A percentile compares a stretch with the other conserved stretches of the same genome.
phyloP scores from a whole-genome alignment of 768 basidiomycete species.

The Naganishia randhawae region DNA sequence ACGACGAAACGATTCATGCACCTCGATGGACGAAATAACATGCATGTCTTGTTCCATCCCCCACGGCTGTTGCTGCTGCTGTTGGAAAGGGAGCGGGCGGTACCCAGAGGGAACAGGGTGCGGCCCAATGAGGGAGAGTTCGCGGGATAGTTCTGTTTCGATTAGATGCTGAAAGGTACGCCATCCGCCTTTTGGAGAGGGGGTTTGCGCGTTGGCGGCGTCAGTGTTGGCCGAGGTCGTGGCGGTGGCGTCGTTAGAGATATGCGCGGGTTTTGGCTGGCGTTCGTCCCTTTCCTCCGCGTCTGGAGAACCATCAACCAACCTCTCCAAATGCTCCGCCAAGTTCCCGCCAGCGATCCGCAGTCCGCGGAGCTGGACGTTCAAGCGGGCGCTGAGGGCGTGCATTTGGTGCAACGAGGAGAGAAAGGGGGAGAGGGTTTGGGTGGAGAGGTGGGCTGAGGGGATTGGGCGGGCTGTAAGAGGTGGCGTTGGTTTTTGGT shows the following conservation, averaged over 20 bases:
- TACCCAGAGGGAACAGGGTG: neutral
- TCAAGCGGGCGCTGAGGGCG: neutral
- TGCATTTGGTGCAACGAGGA: neutral
- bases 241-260: neutral
- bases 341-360: constrained; percentile 26
- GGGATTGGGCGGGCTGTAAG: neutral
- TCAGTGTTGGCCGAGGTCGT: neutral
- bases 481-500: too few species aligned
- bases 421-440: constrained; percentile 7
- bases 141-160: constrained; percentile 8
- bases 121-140: constrained; percentile 5
- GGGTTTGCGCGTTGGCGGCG: neutral
- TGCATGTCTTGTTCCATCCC: constrained; percentile 29
- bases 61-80: neutral
- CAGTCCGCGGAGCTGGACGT: constrained; percentile 8
- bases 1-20: neutral
- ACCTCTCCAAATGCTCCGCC: constrained; percentile 9
- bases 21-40: constrained; percentile 17
- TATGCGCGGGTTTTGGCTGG: neutral
- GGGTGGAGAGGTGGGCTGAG: neutral
- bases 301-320: constrained; percentile 1
- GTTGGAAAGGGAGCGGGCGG: neutral
- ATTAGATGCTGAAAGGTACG: constrained; percentile 1
- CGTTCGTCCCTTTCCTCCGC: neutral
- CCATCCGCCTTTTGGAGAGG: neutral